Evolutionary conservation across 306 rosid species (phyloP), one percentile per base, ranked within the genome.

Genomic region (Casuarina glauca): DNA sequence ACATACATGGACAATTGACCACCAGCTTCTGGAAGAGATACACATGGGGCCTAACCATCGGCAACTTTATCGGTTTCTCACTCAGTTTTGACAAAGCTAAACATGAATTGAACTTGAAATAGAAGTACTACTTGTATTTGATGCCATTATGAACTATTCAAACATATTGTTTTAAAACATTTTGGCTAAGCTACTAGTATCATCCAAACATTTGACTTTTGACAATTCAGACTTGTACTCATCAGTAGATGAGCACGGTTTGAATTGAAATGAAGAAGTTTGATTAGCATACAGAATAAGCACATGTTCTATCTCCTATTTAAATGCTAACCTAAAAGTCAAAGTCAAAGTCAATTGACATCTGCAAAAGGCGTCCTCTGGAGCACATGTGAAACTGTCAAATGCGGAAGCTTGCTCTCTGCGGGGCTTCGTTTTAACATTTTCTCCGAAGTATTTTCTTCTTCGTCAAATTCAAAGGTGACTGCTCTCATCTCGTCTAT

Each of bases 401-500:
- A 87, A 79, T 52, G 78, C 15, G 76, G 85, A 51, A 84, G 85
- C 80, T 89, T 93, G 81, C 86, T 86, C 64, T 87, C 96, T 26
- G 45, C 61, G 45, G 72, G 76, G 10, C 70, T 62, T 86, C 77
- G 63, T 83, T 87, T 87, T 16, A 45, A 74, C 42, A 42, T 79
- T 57, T 77, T 79, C 62, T 77, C 87, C 3, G 81, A n/a, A 53
- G 35, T 57, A 46, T 70, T 46, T 51, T 77, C 86, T 87, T 88
- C 95, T 49, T 67, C 57, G 53, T 82, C 79, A 44, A 60, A 69
- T 42, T 78, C 54, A 66, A 61, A 2, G 63, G 55, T 38, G 4
- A 69, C 73, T 50, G 91, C 85, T 82, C 96, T 89, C 97, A 94
- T 89, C 81, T 94, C 88, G 76, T 94, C 96, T 13, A 91, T 84